A percentile compares a stretch with the other conserved stretches of the same genome.
Conservation (phyloP, 1,284 basidiomycete genomes). For the Moniliella sp. region DNA sequence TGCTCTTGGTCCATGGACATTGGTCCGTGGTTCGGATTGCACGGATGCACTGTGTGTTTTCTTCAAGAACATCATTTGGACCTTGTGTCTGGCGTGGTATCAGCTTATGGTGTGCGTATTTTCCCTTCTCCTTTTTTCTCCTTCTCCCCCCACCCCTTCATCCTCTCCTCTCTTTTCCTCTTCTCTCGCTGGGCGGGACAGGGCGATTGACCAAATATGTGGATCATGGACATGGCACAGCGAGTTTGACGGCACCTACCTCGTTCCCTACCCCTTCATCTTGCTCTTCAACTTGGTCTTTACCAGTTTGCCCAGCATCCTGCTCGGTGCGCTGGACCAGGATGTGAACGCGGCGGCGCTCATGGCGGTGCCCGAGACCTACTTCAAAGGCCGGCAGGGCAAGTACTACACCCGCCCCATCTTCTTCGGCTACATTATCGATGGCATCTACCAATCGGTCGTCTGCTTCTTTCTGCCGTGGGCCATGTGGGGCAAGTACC, state of each 20-base stretch:
- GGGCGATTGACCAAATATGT: too few relatives aligned
- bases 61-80: conserved; percentile 50
- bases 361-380: conserved; percentile 75
- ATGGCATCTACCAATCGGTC: conserved; percentile 74
- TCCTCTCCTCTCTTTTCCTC: too few relatives aligned
- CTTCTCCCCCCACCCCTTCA: too few relatives aligned
- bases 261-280: conserved; percentile 36
- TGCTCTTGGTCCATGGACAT: conserved; percentile 77
- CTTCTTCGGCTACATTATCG: conserved; percentile 85
- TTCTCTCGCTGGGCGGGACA: too few relatives aligned
- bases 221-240: too few relatives aligned
- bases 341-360: conserved; percentile 75
- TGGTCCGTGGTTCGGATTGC: conserved; percentile 90
- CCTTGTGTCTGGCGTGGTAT: conserved; percentile 80
- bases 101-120: too few relatives aligned
- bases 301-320: conserved; percentile 74
- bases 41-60: conserved; percentile 53
- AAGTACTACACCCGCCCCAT: conserved; percentile 73
- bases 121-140: too few relatives aligned
- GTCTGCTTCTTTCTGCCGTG: conserved; percentile 78
- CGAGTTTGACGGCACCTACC: too few relatives aligned
- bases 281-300: conserved; percentile 62
- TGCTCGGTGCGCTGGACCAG: conserved; percentile 88
- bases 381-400: conserved; percentile 72
- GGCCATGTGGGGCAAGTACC: conserved; percentile 46